phyloP scores from a whole-genome alignment of 2,329 filamentous ascomycete species.

The Nothophoma quercina region DNA sequence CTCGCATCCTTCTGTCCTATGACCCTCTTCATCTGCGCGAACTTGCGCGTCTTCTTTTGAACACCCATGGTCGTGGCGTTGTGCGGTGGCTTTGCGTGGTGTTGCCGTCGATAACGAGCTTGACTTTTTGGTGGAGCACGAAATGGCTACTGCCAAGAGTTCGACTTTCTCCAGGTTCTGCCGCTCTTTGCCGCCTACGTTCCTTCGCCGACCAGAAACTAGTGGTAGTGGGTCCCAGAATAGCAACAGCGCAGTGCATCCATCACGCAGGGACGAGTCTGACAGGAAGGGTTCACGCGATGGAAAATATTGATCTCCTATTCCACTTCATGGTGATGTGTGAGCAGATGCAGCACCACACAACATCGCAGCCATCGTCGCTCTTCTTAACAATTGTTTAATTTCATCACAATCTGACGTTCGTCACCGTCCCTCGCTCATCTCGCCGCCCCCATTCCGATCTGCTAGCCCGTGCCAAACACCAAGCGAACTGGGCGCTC shows the following conservation, averaged over 20 bases:
- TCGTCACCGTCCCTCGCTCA: constrained; percentile 16
- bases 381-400: neutral
- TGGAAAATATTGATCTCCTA: constrained; percentile 3
- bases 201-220: constrained; percentile 4
- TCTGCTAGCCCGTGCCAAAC: constrained; percentile 29
- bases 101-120: constrained; percentile 12
- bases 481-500: constrained; percentile 16
- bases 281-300: constrained; percentile 20
- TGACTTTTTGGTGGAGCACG: constrained; percentile 23
- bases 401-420: neutral
- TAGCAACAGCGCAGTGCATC: constrained; percentile 15
- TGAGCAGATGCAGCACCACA: neutral
- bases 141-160: constrained; percentile 20
- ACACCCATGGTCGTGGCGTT: constrained; percentile 72
- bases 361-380: neutral
- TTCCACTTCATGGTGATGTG: neutral
- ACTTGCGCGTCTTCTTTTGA: constrained; percentile 90
- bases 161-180: no score
- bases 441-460: constrained; percentile 24
- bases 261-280: constrained; percentile 18
- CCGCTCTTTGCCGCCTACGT: no score
- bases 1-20: constrained; percentile 79
- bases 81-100: constrained; percentile 12
- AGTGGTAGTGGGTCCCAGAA: constrained; percentile 11
- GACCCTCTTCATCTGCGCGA: constrained; percentile 80